Evolutionary conservation across 768 basidiomycete genomes (phyloP), one percentile per base, ranked within the genome.

Genomic region (Harrya chromipes): DNA sequence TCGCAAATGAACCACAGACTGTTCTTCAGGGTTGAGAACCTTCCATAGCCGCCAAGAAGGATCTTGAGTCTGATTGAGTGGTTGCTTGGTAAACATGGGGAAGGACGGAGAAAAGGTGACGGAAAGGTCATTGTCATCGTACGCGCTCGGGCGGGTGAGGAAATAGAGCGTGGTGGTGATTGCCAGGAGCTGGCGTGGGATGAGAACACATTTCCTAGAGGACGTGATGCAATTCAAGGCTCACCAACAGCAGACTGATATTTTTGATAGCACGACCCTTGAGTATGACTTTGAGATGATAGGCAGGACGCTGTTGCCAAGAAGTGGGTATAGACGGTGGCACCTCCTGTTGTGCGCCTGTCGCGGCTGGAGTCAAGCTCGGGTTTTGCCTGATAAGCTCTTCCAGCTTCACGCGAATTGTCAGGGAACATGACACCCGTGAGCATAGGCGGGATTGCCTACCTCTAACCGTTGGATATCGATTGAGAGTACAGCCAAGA

Each of bases 391-490:
- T 80, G 19, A 97, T 72, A 10, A 98, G 76, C 65, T 99, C 91
- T 49, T 90, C 87, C 38, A 95, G 76, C 87, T 94, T 57, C 35
- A 45, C 40, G 39, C 6, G 33, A 10, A 44, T 17, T 34, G 46
- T 67, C 45, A 65, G 58, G 4, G 6, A 41, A 47, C 24, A 21
- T 43, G 42, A 21, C 13, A 31, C 31, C 12, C 16, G 40, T 31
- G 14, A 33, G 29, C 1, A 33, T 50, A 31, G 20, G 24, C 7
- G 6, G n/a, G 6, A 39, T 8, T 26, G 23, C 77, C 42, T 59
- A 83, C 85, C 72, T 95, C 95, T 21, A 99, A 70, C 40, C 95
- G 83, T 57, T 97, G 94, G 40, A 97, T 84, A 72, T 99, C 95
- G 57, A 99, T 97, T 0, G 92, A 93, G 20, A 99, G 72, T 23